Evolutionary conservation across 768 basidiomycete genomes (phyloP), one percentile per base, ranked within the genome.

Genomic region (Amanita jacksonii): DNA sequence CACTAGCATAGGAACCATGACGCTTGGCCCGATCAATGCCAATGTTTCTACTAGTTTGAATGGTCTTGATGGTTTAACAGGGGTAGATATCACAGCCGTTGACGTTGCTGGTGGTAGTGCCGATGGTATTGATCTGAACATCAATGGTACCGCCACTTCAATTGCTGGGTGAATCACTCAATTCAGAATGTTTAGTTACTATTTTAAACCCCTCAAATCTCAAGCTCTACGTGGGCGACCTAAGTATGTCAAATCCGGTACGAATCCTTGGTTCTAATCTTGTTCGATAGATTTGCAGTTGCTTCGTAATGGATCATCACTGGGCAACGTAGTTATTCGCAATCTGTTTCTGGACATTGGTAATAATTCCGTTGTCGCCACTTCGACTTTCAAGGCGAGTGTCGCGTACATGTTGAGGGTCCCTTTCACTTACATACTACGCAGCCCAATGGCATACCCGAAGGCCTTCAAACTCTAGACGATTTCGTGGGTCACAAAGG

Each of bases 141-240:
- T 85, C 43, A 62, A 69, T 43, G 78, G 79, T 78, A 40, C 43
- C 60, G 52, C 3, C 4, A 3, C 31, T 32, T 20, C 23, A 23
- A 8, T 24, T 3, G 10, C 20, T 31, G 4, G 18, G 22, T 13
- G 10, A 4, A 39, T 24, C 37, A 44, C 16, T 42, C 20, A 36
- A 33, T 23, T 2, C 25, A 12, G 23, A 22, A 24, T 31, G 40
- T 39, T 2, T 45, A 76, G 79, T 81, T 18, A 62, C 70, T 4
- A 83, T 87, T 6, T 53, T 64, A 53, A 87, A 87, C 55, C 84
- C 81, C 8, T 81, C 78, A 5, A 80, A 72, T 54, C 64, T 87
- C 41, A 70, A 79, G 46, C 61, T 87, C 18, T 54, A 65, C 6
- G 71, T 70, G 2, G 83, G 81, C 12, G 78, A 85, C 53, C 55